Evolutionary conservation across 1,284 basidiomycete species (phyloP), one percentile per base, ranked within the genome.

Genomic region (Omphalotus olearius): DNA sequence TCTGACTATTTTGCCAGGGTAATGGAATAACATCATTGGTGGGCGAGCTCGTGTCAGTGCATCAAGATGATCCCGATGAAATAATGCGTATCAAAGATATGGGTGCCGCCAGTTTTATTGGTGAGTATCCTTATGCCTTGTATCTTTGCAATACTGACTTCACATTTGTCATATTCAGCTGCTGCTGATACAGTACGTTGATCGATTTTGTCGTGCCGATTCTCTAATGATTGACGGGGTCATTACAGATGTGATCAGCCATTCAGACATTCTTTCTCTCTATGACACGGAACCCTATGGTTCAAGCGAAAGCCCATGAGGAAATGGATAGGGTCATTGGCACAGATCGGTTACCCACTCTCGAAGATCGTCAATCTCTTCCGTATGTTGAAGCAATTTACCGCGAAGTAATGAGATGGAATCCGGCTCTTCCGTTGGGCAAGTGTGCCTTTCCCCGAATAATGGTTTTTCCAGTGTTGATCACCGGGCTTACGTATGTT

Each of bases 401-500:
- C 3, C 59, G 64, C 30, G 69, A 71, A 54, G 56, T 62, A 2
- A 37, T 66, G 38, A 51, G 67, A 16, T 68, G 66, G 66, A 37
- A 51, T 14, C 50, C 48, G 4, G 38, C 45, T 18, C 28, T 47
- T 35, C 55, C 55, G 1, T 18, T 53, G n/a, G 51, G 55, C 45
- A 20, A 7, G 42, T 42, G 16, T 10, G 13, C 30, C 7, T 13
- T 3, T 33, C 6, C 6, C 17, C 4, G 36, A 14, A 23, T 33
- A n/a, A n/a, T n/a, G n/a, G 30, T 33, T 40, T 17, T n/a, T n/a
- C 20, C 20, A 23, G 5, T 42, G 16, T 4, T 9, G n/a, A 9
- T 10, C n/a, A n/a, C 5, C 38, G 6, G n/a, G 7, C 20, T 23
- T 9, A 6, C 10, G 7, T 40, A 13, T 40, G 7, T 16, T 16